phyloP scores from a whole-genome alignment of 441 rosid species.

The Adansonia rubrostipa region DNA sequence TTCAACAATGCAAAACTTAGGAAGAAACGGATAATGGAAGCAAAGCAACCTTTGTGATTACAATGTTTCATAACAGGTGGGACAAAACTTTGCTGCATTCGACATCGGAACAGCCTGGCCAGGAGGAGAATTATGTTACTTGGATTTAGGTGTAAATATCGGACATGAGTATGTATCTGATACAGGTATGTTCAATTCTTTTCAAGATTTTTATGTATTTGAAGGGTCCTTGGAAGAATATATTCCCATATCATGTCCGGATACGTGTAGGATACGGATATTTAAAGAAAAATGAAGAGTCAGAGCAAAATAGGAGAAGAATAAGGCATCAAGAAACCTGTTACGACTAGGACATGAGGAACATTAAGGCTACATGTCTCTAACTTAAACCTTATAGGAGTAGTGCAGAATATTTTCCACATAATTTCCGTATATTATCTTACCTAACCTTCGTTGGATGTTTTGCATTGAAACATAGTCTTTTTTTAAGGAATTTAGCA shows the following conservation, averaged over 20 bases:
- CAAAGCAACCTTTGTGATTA: background rate
- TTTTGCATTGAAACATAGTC: conserved; percentile 19
- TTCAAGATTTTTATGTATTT: too few relatives aligned
- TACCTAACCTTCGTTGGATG: conserved; percentile 4
- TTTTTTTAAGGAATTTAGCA: conserved; percentile 32
- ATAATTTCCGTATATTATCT: conserved; percentile 14
- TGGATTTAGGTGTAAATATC: too few relatives aligned
- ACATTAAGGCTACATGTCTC: background rate
- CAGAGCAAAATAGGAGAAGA: too few relatives aligned
- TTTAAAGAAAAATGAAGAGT: too few relatives aligned
- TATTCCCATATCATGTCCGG: too few relatives aligned
- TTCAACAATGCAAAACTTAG: background rate
- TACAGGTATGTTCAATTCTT: too few relatives aligned
- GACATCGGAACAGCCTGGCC: background rate
- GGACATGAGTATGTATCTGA: too few relatives aligned
- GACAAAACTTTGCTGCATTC: background rate
- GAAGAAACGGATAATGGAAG: background rate
- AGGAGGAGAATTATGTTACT: background rate
- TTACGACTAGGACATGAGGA: conserved; percentile 2
- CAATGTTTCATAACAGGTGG: background rate
- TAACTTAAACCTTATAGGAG: background rate
- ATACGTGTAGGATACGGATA: too few relatives aligned
- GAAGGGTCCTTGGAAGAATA: too few relatives aligned
- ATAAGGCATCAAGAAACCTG: background rate
- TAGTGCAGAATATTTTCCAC: conserved; percentile 19